phyloP scores from a whole-genome alignment of 305 asterid genomes.

The Plantago rigida region DNA sequence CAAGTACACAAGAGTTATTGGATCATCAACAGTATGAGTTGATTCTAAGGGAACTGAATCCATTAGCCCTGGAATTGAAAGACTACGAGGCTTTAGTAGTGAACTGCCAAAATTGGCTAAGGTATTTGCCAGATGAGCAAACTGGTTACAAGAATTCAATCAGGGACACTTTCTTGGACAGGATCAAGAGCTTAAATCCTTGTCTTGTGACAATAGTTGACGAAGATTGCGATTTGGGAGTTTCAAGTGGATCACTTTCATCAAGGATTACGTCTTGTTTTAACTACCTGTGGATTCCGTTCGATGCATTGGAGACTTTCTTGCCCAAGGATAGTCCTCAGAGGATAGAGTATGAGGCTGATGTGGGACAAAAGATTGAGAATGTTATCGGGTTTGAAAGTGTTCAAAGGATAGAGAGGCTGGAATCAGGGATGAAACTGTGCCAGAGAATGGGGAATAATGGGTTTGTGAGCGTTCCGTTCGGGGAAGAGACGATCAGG shows the following conservation, averaged over 20 bases:
- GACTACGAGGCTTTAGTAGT: slow-evolving; percentile 53
- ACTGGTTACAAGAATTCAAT: slow-evolving; percentile 16
- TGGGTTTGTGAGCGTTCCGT: slow-evolving; percentile 44
- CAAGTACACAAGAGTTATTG: slow-evolving; percentile 15
- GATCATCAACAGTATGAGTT: slow-evolving; percentile 27
- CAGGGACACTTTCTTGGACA: slow-evolving; percentile 41
- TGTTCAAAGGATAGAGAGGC: slow-evolving; percentile 48
- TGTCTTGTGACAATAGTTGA: slow-evolving; percentile 44
- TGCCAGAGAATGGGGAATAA: slow-evolving; percentile 40
- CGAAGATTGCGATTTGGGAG: slow-evolving; percentile 54
- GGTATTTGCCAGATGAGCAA: slow-evolving; percentile 44
- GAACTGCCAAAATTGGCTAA: slow-evolving; percentile 63
- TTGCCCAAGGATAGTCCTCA: slow-evolving; percentile 52
- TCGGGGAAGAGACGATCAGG: slow-evolving; percentile 47
- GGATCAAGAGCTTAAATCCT: slow-evolving; percentile 37
- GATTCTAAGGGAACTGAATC: slow-evolving; percentile 28
- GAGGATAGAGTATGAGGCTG: slow-evolving; percentile 55
- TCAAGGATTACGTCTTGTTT: slow-evolving; percentile 53
- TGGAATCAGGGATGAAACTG: slow-evolving; percentile 37
- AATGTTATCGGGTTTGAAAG: slow-evolving; percentile 59
- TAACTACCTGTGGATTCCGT: slow-evolving; percentile 73
- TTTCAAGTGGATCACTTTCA: slow-evolving; percentile 27
- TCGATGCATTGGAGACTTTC: slow-evolving; percentile 63
- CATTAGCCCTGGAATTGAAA: slow-evolving; percentile 29
- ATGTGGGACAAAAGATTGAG: slow-evolving; percentile 61